These are phyloP conservation scores for Penicillium coffeae DNA, from an alignment of 495 filamentous ascomycete species.

Conservation along the genomic window DNA sequence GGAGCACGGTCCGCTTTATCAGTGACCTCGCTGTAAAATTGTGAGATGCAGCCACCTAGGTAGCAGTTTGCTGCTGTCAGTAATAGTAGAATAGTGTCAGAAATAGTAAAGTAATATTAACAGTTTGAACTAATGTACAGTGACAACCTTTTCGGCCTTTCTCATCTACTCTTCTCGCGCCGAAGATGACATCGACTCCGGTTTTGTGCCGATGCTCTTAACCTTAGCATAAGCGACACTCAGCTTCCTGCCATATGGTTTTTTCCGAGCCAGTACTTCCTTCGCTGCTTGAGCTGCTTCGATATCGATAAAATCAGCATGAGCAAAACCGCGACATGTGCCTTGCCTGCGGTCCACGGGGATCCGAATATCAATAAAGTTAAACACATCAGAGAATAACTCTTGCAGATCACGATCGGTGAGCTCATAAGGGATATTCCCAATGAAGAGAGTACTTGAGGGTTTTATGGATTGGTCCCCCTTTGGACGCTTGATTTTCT, in stretches of 20 bases:
- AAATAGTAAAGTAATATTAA: too few species aligned
- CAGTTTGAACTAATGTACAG: too few species aligned
- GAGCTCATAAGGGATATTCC: conserved; percentile 86
- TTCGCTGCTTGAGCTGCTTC: conserved; percentile 55
- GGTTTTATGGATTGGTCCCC: conserved; percentile 38
- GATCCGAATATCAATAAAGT: conserved; percentile 78
- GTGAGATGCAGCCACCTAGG: too few species aligned
- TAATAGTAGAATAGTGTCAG: too few species aligned
- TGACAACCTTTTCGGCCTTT: neutral
- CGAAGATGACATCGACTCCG: too few species aligned
- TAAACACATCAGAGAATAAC: conserved; percentile 67
- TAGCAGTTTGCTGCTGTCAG: too few species aligned
- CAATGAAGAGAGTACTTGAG: conserved; percentile 71
- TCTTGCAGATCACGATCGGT: conserved; percentile 82
- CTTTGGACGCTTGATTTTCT: conserved; percentile 20
- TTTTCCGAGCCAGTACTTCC: conserved; percentile 52
- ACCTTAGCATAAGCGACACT: conserved; percentile 57
- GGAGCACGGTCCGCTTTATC: too few species aligned
- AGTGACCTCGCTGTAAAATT: too few species aligned
- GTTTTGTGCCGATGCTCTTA: conserved; percentile 10
- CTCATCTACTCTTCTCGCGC: neutral
- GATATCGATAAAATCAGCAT: conserved; percentile 76
- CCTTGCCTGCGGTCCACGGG: conserved; percentile 87
- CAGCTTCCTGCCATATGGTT: conserved; percentile 63
- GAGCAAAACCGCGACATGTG: conserved; percentile 82